Evolutionary conservation across 208 protist genomes (phyloP).

Genomic region (Leptomonas pyrrhocoris): DNA sequence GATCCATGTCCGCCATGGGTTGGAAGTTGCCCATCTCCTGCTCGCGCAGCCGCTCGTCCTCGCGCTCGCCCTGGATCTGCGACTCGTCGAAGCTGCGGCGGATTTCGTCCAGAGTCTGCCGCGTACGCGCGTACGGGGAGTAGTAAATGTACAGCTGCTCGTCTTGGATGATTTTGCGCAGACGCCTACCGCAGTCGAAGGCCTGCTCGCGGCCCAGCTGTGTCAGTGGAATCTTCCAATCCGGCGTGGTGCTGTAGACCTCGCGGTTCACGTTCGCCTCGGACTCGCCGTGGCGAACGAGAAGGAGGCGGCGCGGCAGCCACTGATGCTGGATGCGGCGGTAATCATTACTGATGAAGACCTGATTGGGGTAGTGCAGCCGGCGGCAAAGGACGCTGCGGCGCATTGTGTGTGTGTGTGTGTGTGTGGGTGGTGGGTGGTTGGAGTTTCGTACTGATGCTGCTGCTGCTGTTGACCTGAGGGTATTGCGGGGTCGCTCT

Average conservation of each 20-base stretch:
- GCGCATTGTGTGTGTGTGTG: conserved; percentile 8
- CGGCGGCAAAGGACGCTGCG: conserved; percentile 8
- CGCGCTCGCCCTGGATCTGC: conserved; percentile 84
- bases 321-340: conserved; percentile 36
- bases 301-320: conserved; percentile 80
- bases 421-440: no score
- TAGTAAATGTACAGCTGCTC: conserved; percentile 90
- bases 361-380: conserved; percentile 41
- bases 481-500: no score
- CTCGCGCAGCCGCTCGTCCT: conserved; percentile 93
- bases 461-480: no score
- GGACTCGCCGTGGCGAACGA: conserved; percentile 88
- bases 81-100: conserved; percentile 61
- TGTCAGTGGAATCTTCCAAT: conserved; percentile 92
- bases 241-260: conserved; percentile 83
- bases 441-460: no score
- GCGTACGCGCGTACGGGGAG: conserved; percentile 86
- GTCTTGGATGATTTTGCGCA: conserved; percentile 77
- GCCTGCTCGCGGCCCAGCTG: conserved; percentile 78
- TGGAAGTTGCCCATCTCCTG: conserved; percentile 96
- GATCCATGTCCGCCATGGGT: conserved; percentile 71
- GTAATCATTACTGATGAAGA: conserved; percentile 27
- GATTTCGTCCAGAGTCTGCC: conserved; percentile 87
- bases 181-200: conserved; percentile 73
- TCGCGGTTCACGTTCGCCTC: conserved; percentile 80